Percentiles rank a stretch among this genome's conserved stretches.
Evolutionary conservation across 805 yeast species (phyloP).

Genomic region (Vanderwaltozyma tropicalis): DNA sequence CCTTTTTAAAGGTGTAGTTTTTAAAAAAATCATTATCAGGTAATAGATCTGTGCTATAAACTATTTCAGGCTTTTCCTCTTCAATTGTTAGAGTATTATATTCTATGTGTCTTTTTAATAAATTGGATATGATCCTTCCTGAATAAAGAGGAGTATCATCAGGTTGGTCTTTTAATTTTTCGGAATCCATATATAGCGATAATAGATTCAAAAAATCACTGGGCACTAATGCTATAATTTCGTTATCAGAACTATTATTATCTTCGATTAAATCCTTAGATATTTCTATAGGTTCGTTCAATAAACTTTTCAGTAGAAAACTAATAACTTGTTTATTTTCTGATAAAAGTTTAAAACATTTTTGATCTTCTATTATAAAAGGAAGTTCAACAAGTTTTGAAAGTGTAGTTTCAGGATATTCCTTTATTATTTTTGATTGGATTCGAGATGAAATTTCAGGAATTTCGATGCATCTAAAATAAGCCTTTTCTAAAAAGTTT

Average conservation of each 20-base stretch:
- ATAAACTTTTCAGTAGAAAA: conserved; percentile 11
- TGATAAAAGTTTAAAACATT: conserved; percentile 6
- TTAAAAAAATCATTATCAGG: background rate
- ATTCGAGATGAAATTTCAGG: conserved; percentile 17
- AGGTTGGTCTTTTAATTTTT: conserved; percentile 4
- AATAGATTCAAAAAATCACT: conserved; percentile 12
- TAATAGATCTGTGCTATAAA: background rate
- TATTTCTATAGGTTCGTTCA: conserved; percentile 2
- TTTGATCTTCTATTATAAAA: conserved; percentile 10
- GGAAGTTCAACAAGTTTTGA: conserved; percentile 13
- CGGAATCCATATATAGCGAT: conserved; percentile 8
- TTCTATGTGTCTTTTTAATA: conserved; percentile 4
- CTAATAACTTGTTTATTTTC: conserved; percentile 14
- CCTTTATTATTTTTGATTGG: conserved; percentile 5
- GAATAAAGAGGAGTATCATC: conserved; percentile 4
- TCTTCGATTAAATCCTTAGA: background rate
- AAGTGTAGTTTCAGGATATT: conserved; percentile 27
- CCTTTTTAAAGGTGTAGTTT: background rate
- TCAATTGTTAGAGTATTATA: conserved; percentile 1
- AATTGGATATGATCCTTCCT: conserved; percentile 9
- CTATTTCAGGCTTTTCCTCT: background rate
- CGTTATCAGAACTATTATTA: background rate
- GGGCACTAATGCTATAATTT: conserved; percentile 5
- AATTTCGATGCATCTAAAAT: conserved; percentile 27
- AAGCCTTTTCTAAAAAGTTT: conserved; percentile 30